phyloP scores from a whole-genome alignment of 805 yeast genomes.

The Candida glaebosa region DNA sequence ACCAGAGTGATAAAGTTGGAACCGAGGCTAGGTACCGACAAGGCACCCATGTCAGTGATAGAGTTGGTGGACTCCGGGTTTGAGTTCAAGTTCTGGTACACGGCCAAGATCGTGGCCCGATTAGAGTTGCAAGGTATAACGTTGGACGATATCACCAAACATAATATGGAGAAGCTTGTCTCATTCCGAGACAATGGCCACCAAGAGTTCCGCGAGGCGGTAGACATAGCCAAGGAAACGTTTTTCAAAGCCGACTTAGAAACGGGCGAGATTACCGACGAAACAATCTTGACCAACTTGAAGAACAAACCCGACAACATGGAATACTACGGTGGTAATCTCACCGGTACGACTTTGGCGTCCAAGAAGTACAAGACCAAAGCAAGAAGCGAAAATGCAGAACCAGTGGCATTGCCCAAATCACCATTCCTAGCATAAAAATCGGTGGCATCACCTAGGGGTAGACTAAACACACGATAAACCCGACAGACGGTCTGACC shows the following conservation, averaged over 20 bases:
- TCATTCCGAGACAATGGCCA: conserved; percentile 48
- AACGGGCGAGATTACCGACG: conserved; percentile 21
- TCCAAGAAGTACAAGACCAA: conserved; percentile 34
- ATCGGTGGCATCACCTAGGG: too few relatives aligned
- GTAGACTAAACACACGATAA: too few relatives aligned
- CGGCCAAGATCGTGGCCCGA: conserved; percentile 84
- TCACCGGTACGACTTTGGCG: conserved; percentile 19
- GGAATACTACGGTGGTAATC: conserved; percentile 23
- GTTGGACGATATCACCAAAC: conserved; percentile 46
- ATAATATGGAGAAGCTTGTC: conserved; percentile 53
- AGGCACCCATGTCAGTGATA: conserved; percentile 82
- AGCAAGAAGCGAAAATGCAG: conserved; percentile 20
- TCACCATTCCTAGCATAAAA: conserved; percentile 28
- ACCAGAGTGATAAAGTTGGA: conserved; percentile 83
- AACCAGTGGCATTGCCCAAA: conserved; percentile 23
- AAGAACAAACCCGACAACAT: conserved; percentile 28
- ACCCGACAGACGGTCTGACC: too few relatives aligned
- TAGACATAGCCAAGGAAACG: conserved; percentile 44
- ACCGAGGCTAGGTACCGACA: conserved; percentile 78
- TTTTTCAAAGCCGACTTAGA: conserved; percentile 35
- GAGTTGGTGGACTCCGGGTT: conserved; percentile 71
- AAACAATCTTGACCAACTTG: conserved; percentile 23
- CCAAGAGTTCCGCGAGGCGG: conserved; percentile 54
- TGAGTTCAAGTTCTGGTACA: conserved; percentile 72
- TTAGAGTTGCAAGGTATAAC: conserved; percentile 59